Conservation (phyloP, 2,329 filamentous ascomycete genomes). For the Fusarium equiseti region DNA sequence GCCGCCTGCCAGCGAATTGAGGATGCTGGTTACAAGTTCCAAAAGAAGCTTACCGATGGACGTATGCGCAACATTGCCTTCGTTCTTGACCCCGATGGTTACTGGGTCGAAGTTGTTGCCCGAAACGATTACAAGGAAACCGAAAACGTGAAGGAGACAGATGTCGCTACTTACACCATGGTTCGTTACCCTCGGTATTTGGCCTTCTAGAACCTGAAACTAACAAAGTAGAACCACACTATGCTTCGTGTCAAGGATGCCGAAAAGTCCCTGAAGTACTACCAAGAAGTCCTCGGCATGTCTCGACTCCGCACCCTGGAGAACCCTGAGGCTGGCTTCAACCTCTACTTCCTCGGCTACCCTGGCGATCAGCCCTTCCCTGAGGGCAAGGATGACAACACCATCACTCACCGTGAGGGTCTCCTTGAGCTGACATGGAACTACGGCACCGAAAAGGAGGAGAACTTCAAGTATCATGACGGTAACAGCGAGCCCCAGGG, state of each 20-base stretch:
- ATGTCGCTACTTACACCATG: conserved; percentile 80
- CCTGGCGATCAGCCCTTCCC: conserved; percentile 66
- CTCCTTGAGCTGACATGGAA: conserved; percentile 92
- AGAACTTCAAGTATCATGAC: conserved; percentile 87
- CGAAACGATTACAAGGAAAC: conserved; percentile 79
- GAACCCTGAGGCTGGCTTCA: conserved; percentile 79
- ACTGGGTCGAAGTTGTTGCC: conserved; percentile 87
- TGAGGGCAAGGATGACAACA: conserved; percentile 56
- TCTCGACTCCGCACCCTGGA: conserved; percentile 79
- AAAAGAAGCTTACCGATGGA: conserved; percentile 93
- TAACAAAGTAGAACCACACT: conserved; percentile 75
- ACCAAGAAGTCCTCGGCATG: conserved; percentile 92
- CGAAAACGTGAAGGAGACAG: conserved; percentile 77
- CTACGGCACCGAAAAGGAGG: conserved; percentile 86
- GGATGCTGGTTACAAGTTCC: conserved; percentile 90
- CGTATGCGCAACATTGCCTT: conserved; percentile 91
- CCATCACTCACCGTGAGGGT: conserved; percentile 79
- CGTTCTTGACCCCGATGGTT: conserved; percentile 86
- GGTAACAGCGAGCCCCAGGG: conserved; percentile 93
- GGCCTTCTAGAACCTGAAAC: neutral
- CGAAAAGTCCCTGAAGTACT: conserved; percentile 80
- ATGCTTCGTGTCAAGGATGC: conserved; percentile 94
- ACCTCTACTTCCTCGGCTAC: conserved; percentile 93
- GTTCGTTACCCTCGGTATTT: conserved; percentile 48
- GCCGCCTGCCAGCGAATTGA: conserved; percentile 90